These are phyloP conservation scores for Dactylorhiza incarnata DNA, from an alignment of 106 monocot genomes.

Conservation along the genomic window DNA sequence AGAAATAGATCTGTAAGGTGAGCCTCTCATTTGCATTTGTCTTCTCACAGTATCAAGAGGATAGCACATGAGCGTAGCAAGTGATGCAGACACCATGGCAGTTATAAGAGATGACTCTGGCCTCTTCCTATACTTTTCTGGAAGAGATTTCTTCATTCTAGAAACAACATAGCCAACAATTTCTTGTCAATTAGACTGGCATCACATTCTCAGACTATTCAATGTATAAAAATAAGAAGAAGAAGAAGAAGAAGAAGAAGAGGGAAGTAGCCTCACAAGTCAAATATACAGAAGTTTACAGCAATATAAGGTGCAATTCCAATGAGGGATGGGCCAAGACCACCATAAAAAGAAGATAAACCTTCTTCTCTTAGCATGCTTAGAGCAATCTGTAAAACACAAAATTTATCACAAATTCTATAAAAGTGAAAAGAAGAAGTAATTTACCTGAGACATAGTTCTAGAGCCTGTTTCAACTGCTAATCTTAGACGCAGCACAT, in stretches of 20 bases:
- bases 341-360: constrained; percentile 75
- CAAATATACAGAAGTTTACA: constrained; percentile 95
- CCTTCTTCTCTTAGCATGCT: constrained; percentile 93
- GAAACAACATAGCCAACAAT: constrained; percentile 4
- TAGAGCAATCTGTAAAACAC: constrained; percentile 65
- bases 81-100: constrained; percentile 78
- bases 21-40: constrained; percentile 97
- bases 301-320: constrained; percentile 97
- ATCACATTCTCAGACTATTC: neutral
- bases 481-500: constrained; percentile 82
- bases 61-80: constrained; percentile 91
- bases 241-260: no score
- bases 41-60: constrained; percentile 95
- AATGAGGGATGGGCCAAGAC: constrained; percentile 93
- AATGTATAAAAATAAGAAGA: no score
- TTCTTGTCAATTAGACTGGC: constrained; percentile 5
- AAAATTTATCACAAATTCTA: neutral
- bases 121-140: constrained; percentile 80
- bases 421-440: neutral
- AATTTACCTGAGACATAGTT: constrained; percentile 84
- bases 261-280: constrained; percentile 58
- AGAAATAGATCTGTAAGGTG: constrained; percentile 72
- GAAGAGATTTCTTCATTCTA: constrained; percentile 95
- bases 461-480: constrained; percentile 85
- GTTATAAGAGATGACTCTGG: constrained; percentile 81